Evolutionary conservation across 140 eudicot genomes (phyloP).

Genomic region (Ambrosia hybrid): DNA sequence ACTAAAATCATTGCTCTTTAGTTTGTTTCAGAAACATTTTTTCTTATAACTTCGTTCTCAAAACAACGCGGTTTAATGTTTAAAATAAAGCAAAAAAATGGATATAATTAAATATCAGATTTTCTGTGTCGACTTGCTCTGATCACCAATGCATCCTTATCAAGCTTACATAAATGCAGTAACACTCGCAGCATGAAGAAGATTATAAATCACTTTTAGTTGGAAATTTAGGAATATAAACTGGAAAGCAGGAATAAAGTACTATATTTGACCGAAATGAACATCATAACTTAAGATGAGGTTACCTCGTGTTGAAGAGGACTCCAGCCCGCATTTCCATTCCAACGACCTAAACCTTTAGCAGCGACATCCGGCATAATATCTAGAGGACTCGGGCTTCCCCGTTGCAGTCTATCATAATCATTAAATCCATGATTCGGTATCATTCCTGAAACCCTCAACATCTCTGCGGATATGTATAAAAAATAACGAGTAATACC

Average conservation of each 20-base stretch:
- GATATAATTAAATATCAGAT: too few relatives aligned
- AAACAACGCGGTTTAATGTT: too few relatives aligned
- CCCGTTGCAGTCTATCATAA: slow-evolving; percentile 50
- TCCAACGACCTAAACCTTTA: slow-evolving; percentile 50
- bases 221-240: neutral
- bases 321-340: slow-evolving; percentile 49
- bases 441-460: slow-evolving; percentile 61
- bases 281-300: slow-evolving; percentile 1
- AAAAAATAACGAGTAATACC: too few relatives aligned
- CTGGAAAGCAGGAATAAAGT: neutral
- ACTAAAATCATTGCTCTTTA: too few relatives aligned
- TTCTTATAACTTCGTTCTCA: too few relatives aligned
- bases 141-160: too few relatives aligned
- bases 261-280: slow-evolving; percentile 11
- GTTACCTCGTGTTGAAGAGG: slow-evolving; percentile 65
- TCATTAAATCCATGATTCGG: slow-evolving; percentile 63
- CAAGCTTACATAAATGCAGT: too few relatives aligned
- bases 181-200: neutral
- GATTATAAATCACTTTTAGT: neutral
- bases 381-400: slow-evolving; percentile 70
- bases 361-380: slow-evolving; percentile 51
- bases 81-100: too few relatives aligned
- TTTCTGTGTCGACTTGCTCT: too few relatives aligned
- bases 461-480: slow-evolving; percentile 47
- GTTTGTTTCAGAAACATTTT: too few relatives aligned